A percentile compares a stretch with the other conserved stretches of the same genome.
These are phyloP conservation scores for Corynascus novoguineensis DNA, from an alignment of 495 filamentous ascomycete genomes.

Conservation along the genomic window DNA sequence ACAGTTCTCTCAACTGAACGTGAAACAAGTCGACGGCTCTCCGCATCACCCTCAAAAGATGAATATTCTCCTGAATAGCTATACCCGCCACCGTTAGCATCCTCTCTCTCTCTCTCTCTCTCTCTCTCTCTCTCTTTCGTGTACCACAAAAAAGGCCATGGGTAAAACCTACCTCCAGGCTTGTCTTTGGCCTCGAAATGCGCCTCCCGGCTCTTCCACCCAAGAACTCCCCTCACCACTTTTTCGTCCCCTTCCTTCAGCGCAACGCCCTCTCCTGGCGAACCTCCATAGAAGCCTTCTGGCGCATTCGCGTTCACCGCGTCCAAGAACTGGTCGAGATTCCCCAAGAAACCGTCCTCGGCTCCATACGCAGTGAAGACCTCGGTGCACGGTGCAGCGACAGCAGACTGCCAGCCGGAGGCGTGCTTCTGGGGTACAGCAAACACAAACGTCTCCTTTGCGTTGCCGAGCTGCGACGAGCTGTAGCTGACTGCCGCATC, in stretches of 20 bases:
- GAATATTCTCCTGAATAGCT: conserved; percentile 18
- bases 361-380: conserved; percentile 17
- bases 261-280: neutral
- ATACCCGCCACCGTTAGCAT: neutral
- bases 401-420: neutral
- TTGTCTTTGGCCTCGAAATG: conserved; percentile 13
- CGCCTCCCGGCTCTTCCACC: conserved; percentile 11
- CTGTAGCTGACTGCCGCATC: neutral
- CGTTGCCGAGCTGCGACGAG: neutral
- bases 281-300: conserved; percentile 12
- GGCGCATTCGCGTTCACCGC: conserved; percentile 3
- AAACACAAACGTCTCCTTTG: conserved; percentile 4
- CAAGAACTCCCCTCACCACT: conserved; percentile 14
- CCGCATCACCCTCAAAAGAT: conserved; percentile 11
- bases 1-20: conserved; percentile 16
- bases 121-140: too few species aligned
- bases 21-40: conserved; percentile 21
- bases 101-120: too few species aligned
- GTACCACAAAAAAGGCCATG: too few species aligned
- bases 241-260: neutral
- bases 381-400: conserved; percentile 20
- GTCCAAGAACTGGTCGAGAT: conserved; percentile 10
- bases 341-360: conserved; percentile 19
- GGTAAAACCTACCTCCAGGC: conserved; percentile 6
- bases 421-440: neutral